Percentiles rank a stretch among this genome's conserved stretches.
Evolutionary conservation across 768 basidiomycete genomes (phyloP).

Genomic region (Boletus vinaceobasis): DNA sequence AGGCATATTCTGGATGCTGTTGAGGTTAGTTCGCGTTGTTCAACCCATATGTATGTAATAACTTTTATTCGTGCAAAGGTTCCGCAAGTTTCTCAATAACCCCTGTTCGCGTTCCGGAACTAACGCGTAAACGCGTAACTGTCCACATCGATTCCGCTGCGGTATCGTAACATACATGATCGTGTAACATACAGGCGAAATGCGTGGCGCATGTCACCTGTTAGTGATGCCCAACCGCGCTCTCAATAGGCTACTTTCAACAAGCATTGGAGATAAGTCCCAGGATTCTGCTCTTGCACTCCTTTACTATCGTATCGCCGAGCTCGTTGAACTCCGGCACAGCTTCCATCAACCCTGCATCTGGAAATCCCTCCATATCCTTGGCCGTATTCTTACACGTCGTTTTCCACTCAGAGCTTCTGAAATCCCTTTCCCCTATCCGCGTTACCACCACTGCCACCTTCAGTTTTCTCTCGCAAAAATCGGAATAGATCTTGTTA

Average conservation of each 20-base stretch:
- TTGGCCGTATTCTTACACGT: conserved; percentile 10
- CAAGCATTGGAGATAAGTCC: conserved; percentile 16
- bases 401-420: conserved; percentile 13
- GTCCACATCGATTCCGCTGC: not conserved
- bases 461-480: conserved; percentile 5
- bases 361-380: conserved; percentile 10
- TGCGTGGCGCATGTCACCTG: not conserved
- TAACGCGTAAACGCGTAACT: not conserved
- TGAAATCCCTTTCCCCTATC: conserved; percentile 7
- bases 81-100: not conserved
- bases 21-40: not conserved
- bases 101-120: not conserved
- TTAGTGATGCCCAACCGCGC: not conserved
- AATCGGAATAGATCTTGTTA: conserved; percentile 14
- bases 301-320: conserved; percentile 11
- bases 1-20: not conserved
- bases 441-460: conserved; percentile 20
- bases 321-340: conserved; percentile 14
- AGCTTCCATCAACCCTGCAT: conserved; percentile 13
- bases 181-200: not conserved
- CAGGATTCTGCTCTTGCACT: conserved; percentile 22
- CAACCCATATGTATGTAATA: conserved; percentile 1
- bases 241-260: not conserved
- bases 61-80: not conserved
- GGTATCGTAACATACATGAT: not conserved